A percentile compares a stretch with the other conserved stretches of the same genome.
Conservation (phyloP, 106 monocot genomes). For the Gastrodia elata region DNA sequence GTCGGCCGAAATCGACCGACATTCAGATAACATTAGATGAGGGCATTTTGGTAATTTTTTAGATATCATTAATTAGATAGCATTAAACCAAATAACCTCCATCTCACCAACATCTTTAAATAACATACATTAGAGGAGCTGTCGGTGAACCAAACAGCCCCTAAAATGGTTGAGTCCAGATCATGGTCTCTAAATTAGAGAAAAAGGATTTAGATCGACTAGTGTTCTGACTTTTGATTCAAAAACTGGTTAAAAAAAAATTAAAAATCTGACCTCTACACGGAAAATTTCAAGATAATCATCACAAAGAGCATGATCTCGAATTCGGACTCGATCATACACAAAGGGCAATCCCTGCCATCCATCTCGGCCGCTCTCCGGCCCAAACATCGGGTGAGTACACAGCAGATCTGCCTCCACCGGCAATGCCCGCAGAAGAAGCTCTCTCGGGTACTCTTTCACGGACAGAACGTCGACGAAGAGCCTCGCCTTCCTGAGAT, state of each 20-base stretch:
- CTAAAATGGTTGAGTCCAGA: too few relatives aligned
- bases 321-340: slow-evolving; percentile 19
- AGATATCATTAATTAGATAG: too few relatives aligned
- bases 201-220: too few relatives aligned
- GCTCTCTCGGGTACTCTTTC: slow-evolving; percentile 30
- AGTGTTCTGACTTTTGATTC: too few relatives aligned
- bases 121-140: too few relatives aligned
- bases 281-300: slow-evolving; percentile 18
- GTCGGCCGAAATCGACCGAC: too few relatives aligned
- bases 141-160: too few relatives aligned
- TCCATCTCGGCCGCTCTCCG: slow-evolving; percentile 24
- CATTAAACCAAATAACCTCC: too few relatives aligned
- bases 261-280: slow-evolving; percentile 14
- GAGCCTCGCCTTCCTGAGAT: slow-evolving; percentile 11
- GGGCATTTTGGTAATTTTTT: too few relatives aligned
- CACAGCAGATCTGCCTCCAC: slow-evolving; percentile 20
- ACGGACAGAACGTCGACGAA: slow-evolving; percentile 44
- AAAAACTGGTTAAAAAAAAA: background rate
- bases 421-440: slow-evolving; percentile 18
- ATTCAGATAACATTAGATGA: too few relatives aligned
- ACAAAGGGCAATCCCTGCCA: slow-evolving; percentile 25
- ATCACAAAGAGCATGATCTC: slow-evolving; percentile 14
- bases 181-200: too few relatives aligned
- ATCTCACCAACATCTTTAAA: too few relatives aligned
- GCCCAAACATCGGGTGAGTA: slow-evolving; percentile 36